Evolutionary conservation across 2,329 filamentous ascomycete species (phyloP).

Genomic region (Sclerotinia subarctica): DNA sequence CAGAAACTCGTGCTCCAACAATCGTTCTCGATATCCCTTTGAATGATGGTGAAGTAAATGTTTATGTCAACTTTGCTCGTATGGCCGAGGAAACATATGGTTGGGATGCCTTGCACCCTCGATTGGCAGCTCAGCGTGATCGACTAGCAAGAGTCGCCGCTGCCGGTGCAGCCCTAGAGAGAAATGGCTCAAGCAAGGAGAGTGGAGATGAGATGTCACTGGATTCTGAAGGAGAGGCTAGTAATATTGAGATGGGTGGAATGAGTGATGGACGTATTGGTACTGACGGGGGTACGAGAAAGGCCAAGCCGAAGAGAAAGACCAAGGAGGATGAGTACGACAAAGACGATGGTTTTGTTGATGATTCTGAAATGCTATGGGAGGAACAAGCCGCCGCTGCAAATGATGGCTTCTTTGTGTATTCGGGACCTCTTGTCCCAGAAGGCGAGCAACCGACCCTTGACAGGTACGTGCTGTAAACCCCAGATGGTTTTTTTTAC

Average conservation of each 20-base stretch:
- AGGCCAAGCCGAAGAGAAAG: constrained; percentile 66
- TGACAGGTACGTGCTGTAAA: constrained; percentile 42
- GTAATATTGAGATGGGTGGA: constrained; percentile 85
- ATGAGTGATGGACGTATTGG: constrained; percentile 57
- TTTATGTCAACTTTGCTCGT: constrained; percentile 92
- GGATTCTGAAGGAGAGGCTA: constrained; percentile 67
- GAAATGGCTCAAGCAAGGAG: constrained; percentile 64
- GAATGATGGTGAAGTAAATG: constrained; percentile 71
- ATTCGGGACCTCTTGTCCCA: constrained; percentile 84
- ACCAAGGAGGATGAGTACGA: constrained; percentile 82
- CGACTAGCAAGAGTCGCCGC: constrained; percentile 84
- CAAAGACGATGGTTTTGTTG: constrained; percentile 78
- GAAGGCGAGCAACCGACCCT: constrained; percentile 75
- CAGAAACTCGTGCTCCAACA: constrained; percentile 62
- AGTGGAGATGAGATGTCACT: constrained; percentile 82
- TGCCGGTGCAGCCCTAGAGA: constrained; percentile 80
- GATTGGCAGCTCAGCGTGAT: constrained; percentile 82
- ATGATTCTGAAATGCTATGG: constrained; percentile 93
- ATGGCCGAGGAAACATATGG: constrained; percentile 92
- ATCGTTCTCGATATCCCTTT: constrained; percentile 84
- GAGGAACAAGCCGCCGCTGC: constrained; percentile 92
- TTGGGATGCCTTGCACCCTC: constrained; percentile 88
- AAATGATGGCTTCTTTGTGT: constrained; percentile 97
- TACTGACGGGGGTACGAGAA: constrained; percentile 57
- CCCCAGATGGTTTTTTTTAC: constrained; percentile 9